Conservation (phyloP, 148 eudicot genomes). For the Oxyria digyna region DNA sequence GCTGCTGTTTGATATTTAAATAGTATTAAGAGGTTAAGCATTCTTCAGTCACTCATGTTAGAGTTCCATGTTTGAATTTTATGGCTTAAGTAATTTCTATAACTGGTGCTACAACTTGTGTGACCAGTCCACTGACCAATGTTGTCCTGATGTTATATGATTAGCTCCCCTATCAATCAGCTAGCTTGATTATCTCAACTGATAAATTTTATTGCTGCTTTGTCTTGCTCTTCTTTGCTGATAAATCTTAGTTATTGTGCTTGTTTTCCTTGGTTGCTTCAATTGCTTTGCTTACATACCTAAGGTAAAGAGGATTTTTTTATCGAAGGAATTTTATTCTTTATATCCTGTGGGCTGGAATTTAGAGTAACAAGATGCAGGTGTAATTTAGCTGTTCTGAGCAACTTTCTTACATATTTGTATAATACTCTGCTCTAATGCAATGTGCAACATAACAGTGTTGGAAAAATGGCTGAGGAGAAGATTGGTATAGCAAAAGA, state of each 20-base stretch:
- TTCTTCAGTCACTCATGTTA: not conserved
- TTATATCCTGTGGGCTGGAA: not conserved
- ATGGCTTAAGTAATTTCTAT: not conserved
- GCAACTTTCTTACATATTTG: not conserved
- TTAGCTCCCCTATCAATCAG: not conserved
- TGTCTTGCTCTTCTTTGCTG: not conserved
- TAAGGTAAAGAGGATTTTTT: not conserved
- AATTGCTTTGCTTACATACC: not conserved
- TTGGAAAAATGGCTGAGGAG: slow-evolving; percentile 27
- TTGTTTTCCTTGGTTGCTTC: not conserved
- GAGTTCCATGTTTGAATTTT: not conserved
- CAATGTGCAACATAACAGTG: not conserved
- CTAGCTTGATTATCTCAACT: not conserved
- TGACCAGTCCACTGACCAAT: too few relatives aligned
- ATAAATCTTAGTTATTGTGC: not conserved
- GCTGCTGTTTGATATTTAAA: not conserved
- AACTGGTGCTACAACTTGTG: not conserved
- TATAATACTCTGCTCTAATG: not conserved
- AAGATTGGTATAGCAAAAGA: slow-evolving; percentile 39
- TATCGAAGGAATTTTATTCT: too few relatives aligned
- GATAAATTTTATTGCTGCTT: not conserved
- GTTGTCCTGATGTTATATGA: not conserved
- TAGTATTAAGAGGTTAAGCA: not conserved
- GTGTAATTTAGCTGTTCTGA: not conserved
- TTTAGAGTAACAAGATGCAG: not conserved